Percentiles rank a stretch among this genome's conserved stretches.
Evolutionary conservation across 352 stramenopile genomes (phyloP).

Genomic region (Pythium aquatile): DNA sequence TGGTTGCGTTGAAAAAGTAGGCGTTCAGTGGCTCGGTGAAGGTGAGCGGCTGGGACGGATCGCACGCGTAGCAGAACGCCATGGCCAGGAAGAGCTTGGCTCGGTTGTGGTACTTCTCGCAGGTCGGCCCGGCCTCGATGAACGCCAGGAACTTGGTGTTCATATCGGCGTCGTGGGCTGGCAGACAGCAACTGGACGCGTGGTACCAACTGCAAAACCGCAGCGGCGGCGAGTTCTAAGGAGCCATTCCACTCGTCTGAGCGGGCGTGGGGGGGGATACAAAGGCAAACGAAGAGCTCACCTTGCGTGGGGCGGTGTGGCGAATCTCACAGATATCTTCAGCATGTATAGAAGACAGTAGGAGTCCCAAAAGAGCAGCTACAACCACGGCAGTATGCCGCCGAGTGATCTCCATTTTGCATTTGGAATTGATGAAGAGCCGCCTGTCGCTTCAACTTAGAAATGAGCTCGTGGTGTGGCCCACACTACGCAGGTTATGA

Average conservation of each 20-base stretch:
- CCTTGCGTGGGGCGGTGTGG: slow-evolving; percentile 21
- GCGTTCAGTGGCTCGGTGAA: slow-evolving; percentile 45
- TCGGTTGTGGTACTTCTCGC: slow-evolving; percentile 67
- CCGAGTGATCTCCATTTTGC: background rate
- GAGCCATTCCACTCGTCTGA: background rate
- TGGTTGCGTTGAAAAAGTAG: slow-evolving; percentile 50
- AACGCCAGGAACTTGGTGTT: slow-evolving; percentile 54
- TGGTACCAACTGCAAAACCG: slow-evolving; percentile 80
- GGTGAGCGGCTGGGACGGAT: slow-evolving; percentile 26
- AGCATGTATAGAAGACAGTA: background rate
- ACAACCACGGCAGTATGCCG: slow-evolving; percentile 5
- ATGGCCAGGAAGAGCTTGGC: slow-evolving; percentile 52
- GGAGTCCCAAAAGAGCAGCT: background rate
- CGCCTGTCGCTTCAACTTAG: background rate
- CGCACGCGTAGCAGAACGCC: slow-evolving; percentile 32
- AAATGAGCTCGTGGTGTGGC: background rate
- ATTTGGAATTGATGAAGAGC: background rate
- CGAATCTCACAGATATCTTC: slow-evolving; percentile 23
- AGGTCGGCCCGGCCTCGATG: slow-evolving; percentile 59
- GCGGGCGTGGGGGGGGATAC: background rate
- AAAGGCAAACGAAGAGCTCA: background rate
- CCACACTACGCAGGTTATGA: background rate
- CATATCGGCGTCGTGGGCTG: slow-evolving; percentile 65
- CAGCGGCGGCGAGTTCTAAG: slow-evolving; percentile 56
- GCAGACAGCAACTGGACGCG: slow-evolving; percentile 57